Evolutionary conservation across 2,329 filamentous ascomycete species (phyloP), one percentile per base, ranked within the genome.

Genomic region (Zasmidium angulare): DNA sequence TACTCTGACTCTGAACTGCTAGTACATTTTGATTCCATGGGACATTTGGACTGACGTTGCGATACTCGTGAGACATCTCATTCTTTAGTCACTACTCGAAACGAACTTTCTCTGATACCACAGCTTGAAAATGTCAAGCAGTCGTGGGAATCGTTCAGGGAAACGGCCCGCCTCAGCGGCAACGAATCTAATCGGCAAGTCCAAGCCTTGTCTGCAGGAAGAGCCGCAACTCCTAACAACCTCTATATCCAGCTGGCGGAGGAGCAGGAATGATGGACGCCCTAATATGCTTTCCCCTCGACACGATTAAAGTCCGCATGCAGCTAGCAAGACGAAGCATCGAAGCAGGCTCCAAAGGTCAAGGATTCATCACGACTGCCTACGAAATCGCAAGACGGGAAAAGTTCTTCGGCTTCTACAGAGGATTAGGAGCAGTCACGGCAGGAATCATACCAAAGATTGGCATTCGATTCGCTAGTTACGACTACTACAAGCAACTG

Each of bases 231-330:
- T 4, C 4, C 9, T 17, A 22, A 36, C 59, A 43, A 43, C 63
- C 63, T 63, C 65, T 58, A 49, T 19, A 12, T 26, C 69, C 69
- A 96, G 95, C 95, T 75, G 95, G 95, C 74, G 95, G 95, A 74
- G 91, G 91, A 77, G 95, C 95, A 69, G 95, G 95, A 73, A 97
- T 98, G 93, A 98, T 98, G 93, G 95, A 99, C 79, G 95, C 95
- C 50, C 87, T 99, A 64, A 92, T 82, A 56, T 99, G 95, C 77
- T 95, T 98, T 82, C 95, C 95, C 63, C 84, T 98, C 60, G 91
- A 97, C 77, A 97, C 93, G 61, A 96, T 98, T 82, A 97, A 99
- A 84, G 95, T 99, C 63, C 92, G 95, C 69, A 99, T 99, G 96
- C 95, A 99, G 80, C 88, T 99, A 61, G 98, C 95, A 56, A 85